Percentiles rank a stretch among this genome's conserved stretches.
phyloP scores from a whole-genome alignment of 768 basidiomycete species.

The Termitomyces sp. region DNA sequence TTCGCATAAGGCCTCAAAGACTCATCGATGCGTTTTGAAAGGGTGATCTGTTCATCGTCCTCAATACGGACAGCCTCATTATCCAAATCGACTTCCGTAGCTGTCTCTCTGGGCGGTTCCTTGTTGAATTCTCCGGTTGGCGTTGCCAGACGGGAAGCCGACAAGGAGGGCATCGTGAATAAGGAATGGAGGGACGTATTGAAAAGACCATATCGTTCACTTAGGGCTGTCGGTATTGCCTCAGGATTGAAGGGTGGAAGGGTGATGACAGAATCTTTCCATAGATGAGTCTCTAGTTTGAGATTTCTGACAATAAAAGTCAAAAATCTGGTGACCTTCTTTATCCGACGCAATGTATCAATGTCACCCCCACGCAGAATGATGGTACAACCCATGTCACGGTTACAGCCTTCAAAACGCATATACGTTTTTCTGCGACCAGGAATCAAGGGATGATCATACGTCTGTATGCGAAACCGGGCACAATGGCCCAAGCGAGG shows the following conservation, averaged over 20 bases:
- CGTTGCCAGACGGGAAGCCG: slow-evolving; percentile 24
- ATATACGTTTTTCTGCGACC: slow-evolving; percentile 93
- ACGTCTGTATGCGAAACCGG: slow-evolving; percentile 85
- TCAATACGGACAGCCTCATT: slow-evolving; percentile 56
- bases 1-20: slow-evolving; percentile 79
- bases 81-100: slow-evolving; percentile 25
- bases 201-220: slow-evolving; percentile 15
- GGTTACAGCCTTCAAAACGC: slow-evolving; percentile 95
- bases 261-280: slow-evolving; percentile 84
- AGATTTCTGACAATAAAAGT: slow-evolving; percentile 90
- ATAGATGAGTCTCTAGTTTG: slow-evolving; percentile 90
- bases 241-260: slow-evolving; percentile 60
- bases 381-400: slow-evolving; percentile 93
- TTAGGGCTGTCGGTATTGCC: slow-evolving; percentile 49
- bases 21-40: slow-evolving; percentile 74
- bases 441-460: slow-evolving; percentile 92
- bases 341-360: slow-evolving; percentile 76
- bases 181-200: slow-evolving; percentile 18
- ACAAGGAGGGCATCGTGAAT: slow-evolving; percentile 22
- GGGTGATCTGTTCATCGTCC: slow-evolving; percentile 62
- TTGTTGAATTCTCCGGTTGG: slow-evolving; percentile 15
- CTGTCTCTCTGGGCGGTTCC: slow-evolving; percentile 13
- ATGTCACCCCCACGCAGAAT: slow-evolving; percentile 84
- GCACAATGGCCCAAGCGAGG: slow-evolving; percentile 87
- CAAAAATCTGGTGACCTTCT: slow-evolving; percentile 90